Evolutionary conservation across 352 stramenopile species (phyloP).

Genomic region (Phytophthora syringae): DNA sequence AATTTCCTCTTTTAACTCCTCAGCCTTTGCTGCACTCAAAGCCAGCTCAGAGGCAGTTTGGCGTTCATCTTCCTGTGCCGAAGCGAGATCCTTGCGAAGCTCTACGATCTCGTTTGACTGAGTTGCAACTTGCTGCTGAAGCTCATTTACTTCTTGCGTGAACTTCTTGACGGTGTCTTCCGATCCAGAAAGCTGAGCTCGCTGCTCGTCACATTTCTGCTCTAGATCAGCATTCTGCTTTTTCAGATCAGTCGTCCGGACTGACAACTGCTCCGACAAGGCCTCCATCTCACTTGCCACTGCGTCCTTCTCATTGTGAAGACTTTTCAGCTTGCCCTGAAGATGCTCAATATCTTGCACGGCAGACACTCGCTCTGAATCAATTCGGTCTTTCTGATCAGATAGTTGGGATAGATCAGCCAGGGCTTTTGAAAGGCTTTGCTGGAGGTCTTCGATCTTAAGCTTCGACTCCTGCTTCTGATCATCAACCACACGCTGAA

Average conservation of each 20-base stretch:
- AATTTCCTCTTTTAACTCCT: slow-evolving; percentile 31
- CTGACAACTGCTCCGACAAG: slow-evolving; percentile 23
- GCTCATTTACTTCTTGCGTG: slow-evolving; percentile 16
- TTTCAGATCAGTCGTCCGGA: slow-evolving; percentile 16
- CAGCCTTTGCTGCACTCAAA: slow-evolving; percentile 18
- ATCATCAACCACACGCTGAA: slow-evolving; percentile 57
- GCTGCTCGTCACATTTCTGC: slow-evolving; percentile 24
- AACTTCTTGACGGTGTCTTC: slow-evolving; percentile 30
- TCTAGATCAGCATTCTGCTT: slow-evolving; percentile 26
- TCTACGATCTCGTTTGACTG: slow-evolving; percentile 18
- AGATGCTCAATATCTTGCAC: slow-evolving; percentile 26
- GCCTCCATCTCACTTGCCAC: slow-evolving; percentile 27
- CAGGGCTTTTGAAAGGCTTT: slow-evolving; percentile 26
- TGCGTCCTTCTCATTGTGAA: slow-evolving; percentile 29
- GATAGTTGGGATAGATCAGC: slow-evolving; percentile 23
- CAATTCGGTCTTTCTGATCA: slow-evolving; percentile 26
- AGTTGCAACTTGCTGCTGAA: slow-evolving; percentile 28
- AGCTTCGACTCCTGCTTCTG: slow-evolving; percentile 38
- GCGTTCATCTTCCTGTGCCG: slow-evolving; percentile 23
- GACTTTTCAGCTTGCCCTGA: slow-evolving; percentile 13
- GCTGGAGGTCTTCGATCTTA: slow-evolving; percentile 16
- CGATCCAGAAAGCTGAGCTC: slow-evolving; percentile 21
- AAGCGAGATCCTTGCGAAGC: slow-evolving; percentile 29
- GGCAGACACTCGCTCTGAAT: slow-evolving; percentile 15
- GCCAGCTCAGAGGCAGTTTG: slow-evolving; percentile 26